Evolutionary conservation across 2,329 filamentous ascomycete species (phyloP).

Genomic region (Fusarium sterilihyphosum): DNA sequence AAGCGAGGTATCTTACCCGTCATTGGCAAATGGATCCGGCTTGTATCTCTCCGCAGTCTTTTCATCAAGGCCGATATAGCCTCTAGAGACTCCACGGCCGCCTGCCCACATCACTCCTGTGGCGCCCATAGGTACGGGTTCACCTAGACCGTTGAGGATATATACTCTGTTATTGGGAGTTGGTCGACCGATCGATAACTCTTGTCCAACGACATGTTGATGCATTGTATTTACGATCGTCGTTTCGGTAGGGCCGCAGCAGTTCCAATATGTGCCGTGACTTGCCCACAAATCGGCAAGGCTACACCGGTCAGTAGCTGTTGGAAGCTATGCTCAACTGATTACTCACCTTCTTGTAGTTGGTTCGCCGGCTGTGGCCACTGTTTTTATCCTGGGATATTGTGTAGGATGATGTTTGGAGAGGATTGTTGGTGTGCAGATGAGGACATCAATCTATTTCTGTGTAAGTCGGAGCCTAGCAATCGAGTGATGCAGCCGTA

Average conservation of each 20-base stretch:
- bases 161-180: slow-evolving; percentile 61
- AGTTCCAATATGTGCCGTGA: slow-evolving; percentile 62
- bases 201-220: slow-evolving; percentile 56
- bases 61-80: slow-evolving; percentile 64
- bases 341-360: slow-evolving; percentile 54
- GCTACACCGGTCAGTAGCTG: slow-evolving; percentile 32
- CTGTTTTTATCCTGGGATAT: slow-evolving; percentile 61
- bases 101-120: slow-evolving; percentile 66
- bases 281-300: slow-evolving; percentile 67
- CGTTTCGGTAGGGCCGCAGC: slow-evolving; percentile 69
- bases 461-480: background rate
- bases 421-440: slow-evolving; percentile 65
- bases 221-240: slow-evolving; percentile 69
- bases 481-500: background rate
- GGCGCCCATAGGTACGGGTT: slow-evolving; percentile 57
- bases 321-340: background rate
- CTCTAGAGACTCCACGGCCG: slow-evolving; percentile 63
- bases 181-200: slow-evolving; percentile 64
- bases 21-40: slow-evolving; percentile 59
- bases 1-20: slow-evolving; percentile 55
- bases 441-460: slow-evolving; percentile 60
- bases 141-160: slow-evolving; percentile 58
- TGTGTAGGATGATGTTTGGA: slow-evolving; percentile 58
- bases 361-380: slow-evolving; percentile 66
- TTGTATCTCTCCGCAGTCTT: slow-evolving; percentile 62